Percentiles rank a stretch among this genome's conserved stretches.
Conservation (phyloP, 129 eudicot species). For the Ambrosia artemisiifolia region DNA sequence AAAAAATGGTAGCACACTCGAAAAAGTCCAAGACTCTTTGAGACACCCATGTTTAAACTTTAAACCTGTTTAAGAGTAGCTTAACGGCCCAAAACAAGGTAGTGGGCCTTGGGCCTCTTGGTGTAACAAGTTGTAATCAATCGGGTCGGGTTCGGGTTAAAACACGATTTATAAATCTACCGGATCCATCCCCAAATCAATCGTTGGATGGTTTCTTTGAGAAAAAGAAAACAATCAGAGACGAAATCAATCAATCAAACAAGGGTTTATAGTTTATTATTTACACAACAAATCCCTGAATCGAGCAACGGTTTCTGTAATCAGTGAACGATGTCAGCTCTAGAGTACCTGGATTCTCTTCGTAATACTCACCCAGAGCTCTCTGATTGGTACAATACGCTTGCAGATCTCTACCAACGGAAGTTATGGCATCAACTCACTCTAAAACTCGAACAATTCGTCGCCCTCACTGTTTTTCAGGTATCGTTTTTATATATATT, state of each 20-base stretch:
- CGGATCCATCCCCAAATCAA: conserved; percentile 24
- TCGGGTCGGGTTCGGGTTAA: conserved; percentile 35
- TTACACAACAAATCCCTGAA: conserved; percentile 23
- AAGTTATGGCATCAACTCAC: conserved; percentile 96
- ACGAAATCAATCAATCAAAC: conserved; percentile 26
- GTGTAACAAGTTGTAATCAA: not conserved
- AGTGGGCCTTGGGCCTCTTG: too few species aligned
- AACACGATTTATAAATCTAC: not conserved
- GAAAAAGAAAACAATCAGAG: conserved; percentile 24
- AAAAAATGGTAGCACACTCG: too few species aligned
- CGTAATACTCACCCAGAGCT: conserved; percentile 80
- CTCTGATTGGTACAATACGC: conserved; percentile 68
- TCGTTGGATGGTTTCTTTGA: conserved; percentile 24
- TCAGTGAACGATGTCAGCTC: conserved; percentile 60
- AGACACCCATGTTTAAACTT: too few species aligned
- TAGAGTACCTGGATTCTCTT: conserved; percentile 67
- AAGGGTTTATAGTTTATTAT: conserved; percentile 26
- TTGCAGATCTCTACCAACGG: conserved; percentile 86
- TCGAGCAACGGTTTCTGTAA: conserved; percentile 1
- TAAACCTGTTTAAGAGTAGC: too few species aligned
- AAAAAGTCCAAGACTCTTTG: too few species aligned
- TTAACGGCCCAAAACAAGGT: too few species aligned
- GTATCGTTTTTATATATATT: conserved; percentile 12
- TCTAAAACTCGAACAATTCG: conserved; percentile 81
- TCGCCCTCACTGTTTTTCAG: conserved; percentile 79